Conservation (phyloP, 345 rosid genomes). For the Anacardium occidentale region DNA sequence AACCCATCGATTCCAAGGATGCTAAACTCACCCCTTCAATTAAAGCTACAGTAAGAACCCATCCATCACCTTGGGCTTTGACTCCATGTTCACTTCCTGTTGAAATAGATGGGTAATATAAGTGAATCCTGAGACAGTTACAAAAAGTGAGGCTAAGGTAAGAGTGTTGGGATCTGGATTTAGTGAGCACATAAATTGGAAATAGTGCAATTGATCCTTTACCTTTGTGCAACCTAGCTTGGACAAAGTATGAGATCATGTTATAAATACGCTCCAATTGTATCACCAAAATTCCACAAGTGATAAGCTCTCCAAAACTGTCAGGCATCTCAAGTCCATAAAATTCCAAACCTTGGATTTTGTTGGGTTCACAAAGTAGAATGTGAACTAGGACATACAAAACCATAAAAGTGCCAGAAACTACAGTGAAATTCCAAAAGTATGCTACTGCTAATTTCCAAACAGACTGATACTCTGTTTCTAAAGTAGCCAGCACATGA, state of each 20-base stretch:
- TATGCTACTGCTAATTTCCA: conserved; percentile 57
- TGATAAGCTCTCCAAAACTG: conserved; percentile 78
- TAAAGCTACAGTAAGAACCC: conserved; percentile 87
- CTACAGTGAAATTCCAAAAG: conserved; percentile 64
- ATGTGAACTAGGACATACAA: conserved; percentile 60
- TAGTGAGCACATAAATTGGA: neutral
- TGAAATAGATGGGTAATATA: conserved; percentile 15
- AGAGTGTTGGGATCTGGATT: neutral
- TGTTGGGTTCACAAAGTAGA: conserved; percentile 45
- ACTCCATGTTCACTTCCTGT: conserved; percentile 70
- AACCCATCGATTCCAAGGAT: conserved; percentile 52
- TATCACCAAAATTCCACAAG: conserved; percentile 52
- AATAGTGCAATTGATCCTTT: conserved; percentile 9
- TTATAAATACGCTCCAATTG: conserved; percentile 60
- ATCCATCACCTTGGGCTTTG: conserved; percentile 75
- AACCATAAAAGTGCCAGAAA: conserved; percentile 53
- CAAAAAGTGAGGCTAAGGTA: neutral
- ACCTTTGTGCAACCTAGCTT: conserved; percentile 73
- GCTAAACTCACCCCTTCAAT: conserved; percentile 68
- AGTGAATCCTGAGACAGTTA: conserved; percentile 14
- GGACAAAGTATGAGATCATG: conserved; percentile 67
- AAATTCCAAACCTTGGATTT: conserved; percentile 67
- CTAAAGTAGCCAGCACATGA: conserved; percentile 57
- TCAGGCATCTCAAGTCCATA: conserved; percentile 81
- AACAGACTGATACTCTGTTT: conserved; percentile 61